Evolutionary conservation across 768 basidiomycete species (phyloP).

Genomic region (Agaricus blazei): DNA sequence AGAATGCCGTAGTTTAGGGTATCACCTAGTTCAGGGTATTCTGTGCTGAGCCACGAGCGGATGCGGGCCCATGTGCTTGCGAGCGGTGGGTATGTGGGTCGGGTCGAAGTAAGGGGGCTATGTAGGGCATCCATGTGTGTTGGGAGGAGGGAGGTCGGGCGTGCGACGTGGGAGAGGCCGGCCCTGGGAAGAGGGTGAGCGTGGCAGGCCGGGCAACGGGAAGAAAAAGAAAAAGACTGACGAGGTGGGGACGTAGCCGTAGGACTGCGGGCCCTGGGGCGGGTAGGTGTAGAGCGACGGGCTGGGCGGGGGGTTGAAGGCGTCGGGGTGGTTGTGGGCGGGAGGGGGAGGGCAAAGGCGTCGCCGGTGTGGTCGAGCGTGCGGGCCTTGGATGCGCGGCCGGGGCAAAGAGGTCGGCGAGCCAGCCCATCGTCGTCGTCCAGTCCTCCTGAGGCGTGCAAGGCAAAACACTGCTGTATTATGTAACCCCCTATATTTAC

Average conservation of each 20-base stretch:
- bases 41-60: slow-evolving; percentile 71
- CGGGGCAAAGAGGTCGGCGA: slow-evolving; percentile 59
- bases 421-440: slow-evolving; percentile 62
- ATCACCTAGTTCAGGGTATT: slow-evolving; percentile 93
- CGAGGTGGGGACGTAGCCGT: slow-evolving; percentile 59
- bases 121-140: slow-evolving; percentile 54
- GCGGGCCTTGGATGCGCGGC: slow-evolving; percentile 51
- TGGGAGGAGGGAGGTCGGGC: slow-evolving; percentile 56
- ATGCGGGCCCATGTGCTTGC: slow-evolving; percentile 80
- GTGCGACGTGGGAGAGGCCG: slow-evolving; percentile 37
- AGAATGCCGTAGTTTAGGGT: slow-evolving; percentile 91
- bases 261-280: slow-evolving; percentile 52
- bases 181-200: slow-evolving; percentile 17
- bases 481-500: slow-evolving; percentile 4
- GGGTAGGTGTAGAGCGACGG: slow-evolving; percentile 70
- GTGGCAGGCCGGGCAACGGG: neutral
- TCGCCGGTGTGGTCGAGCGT: slow-evolving; percentile 78
- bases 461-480: neutral
- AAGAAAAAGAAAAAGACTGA: slow-evolving; percentile 24
- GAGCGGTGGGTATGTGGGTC: slow-evolving; percentile 68
- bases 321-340: slow-evolving; percentile 56
- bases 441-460: neutral
- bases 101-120: slow-evolving; percentile 33
- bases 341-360: slow-evolving; percentile 81
- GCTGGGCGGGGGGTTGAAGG: slow-evolving; percentile 51